These are phyloP conservation scores for Rutidosis leptorrhynchoides DNA, from an alignment of 129 eudicot genomes.

Conservation along the genomic window DNA sequence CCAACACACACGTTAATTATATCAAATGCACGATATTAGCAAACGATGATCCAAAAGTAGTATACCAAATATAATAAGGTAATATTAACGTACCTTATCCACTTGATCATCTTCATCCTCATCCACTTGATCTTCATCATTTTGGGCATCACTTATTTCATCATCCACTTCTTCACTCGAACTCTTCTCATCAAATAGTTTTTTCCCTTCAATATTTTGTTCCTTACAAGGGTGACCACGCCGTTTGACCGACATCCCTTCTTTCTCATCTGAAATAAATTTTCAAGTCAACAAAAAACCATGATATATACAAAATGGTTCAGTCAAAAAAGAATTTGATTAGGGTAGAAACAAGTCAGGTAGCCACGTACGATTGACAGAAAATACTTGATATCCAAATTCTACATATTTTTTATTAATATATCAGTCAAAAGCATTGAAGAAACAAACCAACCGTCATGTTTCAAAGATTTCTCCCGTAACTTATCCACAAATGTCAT, in stretches of 20 bases:
- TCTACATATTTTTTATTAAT: not conserved
- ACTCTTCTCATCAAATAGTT: slow-evolving; percentile 71
- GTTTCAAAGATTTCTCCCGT: slow-evolving; percentile 68
- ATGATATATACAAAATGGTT: not conserved
- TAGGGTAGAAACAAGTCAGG: not conserved
- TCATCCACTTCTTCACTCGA: slow-evolving; percentile 91
- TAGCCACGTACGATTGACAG: not conserved
- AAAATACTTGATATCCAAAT: not conserved
- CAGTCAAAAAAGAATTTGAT: too few species aligned
- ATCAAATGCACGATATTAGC: not conserved
- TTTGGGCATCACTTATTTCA: slow-evolving; percentile 56
- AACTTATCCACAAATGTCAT: slow-evolving; percentile 55
- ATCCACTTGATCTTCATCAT: slow-evolving; percentile 48
- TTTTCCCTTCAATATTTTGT: slow-evolving; percentile 57
- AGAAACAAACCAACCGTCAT: slow-evolving; percentile 46
- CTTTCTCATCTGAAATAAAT: slow-evolving; percentile 56
- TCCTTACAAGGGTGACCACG: slow-evolving; percentile 88
- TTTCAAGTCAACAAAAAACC: not conserved
- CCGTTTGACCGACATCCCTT: slow-evolving; percentile 56
- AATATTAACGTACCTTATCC: too few species aligned
- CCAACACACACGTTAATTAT: not conserved
- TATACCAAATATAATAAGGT: too few species aligned
- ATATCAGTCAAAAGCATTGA: slow-evolving; percentile 1
- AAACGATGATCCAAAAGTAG: not conserved
- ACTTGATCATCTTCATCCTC: slow-evolving; percentile 80